These are phyloP conservation scores for Spiraea crenata DNA, from an alignment of 331 rosid genomes.

Conservation along the genomic window DNA sequence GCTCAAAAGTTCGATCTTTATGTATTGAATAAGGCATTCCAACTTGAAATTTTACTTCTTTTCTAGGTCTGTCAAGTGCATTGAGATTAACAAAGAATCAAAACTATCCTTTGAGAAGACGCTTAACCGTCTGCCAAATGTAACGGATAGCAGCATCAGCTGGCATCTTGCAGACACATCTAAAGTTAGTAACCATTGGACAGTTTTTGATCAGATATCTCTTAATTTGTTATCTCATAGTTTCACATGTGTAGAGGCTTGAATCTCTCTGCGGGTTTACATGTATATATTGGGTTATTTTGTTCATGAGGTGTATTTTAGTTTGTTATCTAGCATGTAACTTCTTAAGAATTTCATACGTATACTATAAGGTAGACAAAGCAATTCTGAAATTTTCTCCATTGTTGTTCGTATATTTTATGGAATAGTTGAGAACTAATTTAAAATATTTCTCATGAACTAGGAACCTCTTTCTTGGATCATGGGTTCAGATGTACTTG, in stretches of 20 bases:
- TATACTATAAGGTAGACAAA: background rate
- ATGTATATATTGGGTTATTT: background rate
- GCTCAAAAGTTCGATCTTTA: conserved; percentile 15
- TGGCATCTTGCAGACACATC: conserved; percentile 97
- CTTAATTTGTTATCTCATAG: background rate
- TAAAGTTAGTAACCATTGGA: conserved; percentile 41
- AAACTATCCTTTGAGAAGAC: conserved; percentile 93
- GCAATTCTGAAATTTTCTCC: background rate
- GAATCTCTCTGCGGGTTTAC: background rate
- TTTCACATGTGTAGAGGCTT: background rate
- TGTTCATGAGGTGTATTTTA: background rate
- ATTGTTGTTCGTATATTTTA: background rate
- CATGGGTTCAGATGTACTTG: conserved; percentile 76
- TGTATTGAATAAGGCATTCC: background rate
- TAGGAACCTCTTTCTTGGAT: conserved; percentile 92
- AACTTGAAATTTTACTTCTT: conserved; percentile 7
- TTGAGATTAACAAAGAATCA: conserved; percentile 89
- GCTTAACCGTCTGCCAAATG: conserved; percentile 62
- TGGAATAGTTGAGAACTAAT: conserved; percentile 27
- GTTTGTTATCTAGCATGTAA: background rate
- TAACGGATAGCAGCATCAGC: conserved; percentile 64
- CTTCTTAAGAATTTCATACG: background rate
- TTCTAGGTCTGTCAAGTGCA: conserved; percentile 78
- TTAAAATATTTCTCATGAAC: conserved; percentile 32
- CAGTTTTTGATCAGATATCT: no score